phyloP scores from a whole-genome alignment of 2,329 filamentous ascomycete species.

The Cladophialophora exuberans region DNA sequence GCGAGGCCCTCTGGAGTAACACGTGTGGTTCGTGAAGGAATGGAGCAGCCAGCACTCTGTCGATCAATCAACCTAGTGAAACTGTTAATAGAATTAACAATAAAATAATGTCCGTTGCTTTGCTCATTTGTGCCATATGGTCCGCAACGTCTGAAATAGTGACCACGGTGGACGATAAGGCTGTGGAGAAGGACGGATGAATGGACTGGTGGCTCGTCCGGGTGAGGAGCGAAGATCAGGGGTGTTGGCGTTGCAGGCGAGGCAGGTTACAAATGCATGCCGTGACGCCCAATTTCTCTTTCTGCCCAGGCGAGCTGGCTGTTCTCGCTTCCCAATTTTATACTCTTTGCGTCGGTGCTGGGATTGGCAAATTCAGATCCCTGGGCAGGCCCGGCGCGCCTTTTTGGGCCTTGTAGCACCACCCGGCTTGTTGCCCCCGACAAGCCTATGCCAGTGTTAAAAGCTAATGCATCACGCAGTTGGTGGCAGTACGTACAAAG shows the following conservation, averaged over 20 bases:
- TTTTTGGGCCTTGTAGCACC: conserved; percentile 3
- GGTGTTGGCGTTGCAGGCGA: conserved; percentile 9
- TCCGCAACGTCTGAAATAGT: no score
- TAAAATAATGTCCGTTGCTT: no score
- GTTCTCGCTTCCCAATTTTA: conserved; percentile 14
- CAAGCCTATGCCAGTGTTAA: not conserved
- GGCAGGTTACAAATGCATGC: no score
- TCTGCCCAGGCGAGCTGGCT: conserved; percentile 1
- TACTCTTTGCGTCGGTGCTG: conserved; percentile 5
- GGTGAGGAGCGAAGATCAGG: conserved; percentile 1
- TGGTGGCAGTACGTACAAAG: no score
- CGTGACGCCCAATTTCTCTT: conserved; percentile 18
- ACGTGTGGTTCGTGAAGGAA: conserved; percentile 15
- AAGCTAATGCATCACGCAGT: conserved; percentile 6
- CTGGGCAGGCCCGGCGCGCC: conserved; percentile 10
- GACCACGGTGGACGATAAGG: no score
- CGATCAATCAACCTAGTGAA: no score
- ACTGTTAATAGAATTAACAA: no score
- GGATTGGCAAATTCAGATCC: conserved; percentile 8
- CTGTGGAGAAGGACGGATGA: no score
- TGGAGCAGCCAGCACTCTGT: not conserved
- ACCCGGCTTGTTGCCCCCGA: conserved; percentile 8
- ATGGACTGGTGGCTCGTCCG: no score
- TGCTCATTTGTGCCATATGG: no score
- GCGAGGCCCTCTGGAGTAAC: no score